Percentiles rank a stretch among this genome's conserved stretches.
Conservation (phyloP, 805 yeast species). For the Pichia manshurica region DNA sequence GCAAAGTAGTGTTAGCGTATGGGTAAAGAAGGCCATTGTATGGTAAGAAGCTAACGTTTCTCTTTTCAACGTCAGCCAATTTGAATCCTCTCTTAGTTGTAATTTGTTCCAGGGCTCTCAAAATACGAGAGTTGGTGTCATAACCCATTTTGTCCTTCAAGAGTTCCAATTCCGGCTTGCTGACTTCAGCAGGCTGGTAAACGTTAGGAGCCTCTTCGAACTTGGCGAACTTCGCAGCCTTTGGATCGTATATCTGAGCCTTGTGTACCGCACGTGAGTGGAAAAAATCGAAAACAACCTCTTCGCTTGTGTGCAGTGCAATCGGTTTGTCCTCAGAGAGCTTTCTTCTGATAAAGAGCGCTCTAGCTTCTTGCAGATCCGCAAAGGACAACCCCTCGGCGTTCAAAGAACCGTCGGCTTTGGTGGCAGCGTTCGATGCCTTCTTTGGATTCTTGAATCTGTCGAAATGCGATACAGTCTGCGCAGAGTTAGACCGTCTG, state of each 20-base stretch:
- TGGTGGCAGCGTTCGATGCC: neutral
- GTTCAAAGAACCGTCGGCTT: slow-evolving; percentile 4
- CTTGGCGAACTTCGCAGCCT: slow-evolving; percentile 6
- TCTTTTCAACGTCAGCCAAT: slow-evolving; percentile 13
- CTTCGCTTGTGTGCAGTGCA: slow-evolving; percentile 1
- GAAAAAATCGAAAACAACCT: slow-evolving; percentile 4
- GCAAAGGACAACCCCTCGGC: slow-evolving; percentile 13
- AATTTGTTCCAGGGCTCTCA: slow-evolving; percentile 26
- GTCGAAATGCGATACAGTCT: slow-evolving; percentile 16
- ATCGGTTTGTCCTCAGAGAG: neutral
- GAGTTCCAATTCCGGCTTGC: slow-evolving; percentile 21
- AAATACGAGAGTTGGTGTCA: slow-evolving; percentile 24
- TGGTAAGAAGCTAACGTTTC: slow-evolving; percentile 18
- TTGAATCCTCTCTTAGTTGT: slow-evolving; percentile 21
- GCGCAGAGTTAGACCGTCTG: neutral
- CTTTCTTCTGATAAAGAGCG: slow-evolving; percentile 15
- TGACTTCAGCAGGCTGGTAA: neutral
- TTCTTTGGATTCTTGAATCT: slow-evolving; percentile 11
- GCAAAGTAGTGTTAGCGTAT: slow-evolving; percentile 22
- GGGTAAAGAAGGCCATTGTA: slow-evolving; percentile 20
- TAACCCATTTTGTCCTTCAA: slow-evolving; percentile 25
- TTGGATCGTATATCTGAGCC: slow-evolving; percentile 1
- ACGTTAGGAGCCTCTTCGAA: neutral
- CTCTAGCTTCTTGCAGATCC: slow-evolving; percentile 8
- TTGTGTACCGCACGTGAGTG: slow-evolving; percentile 10